These are phyloP conservation scores for Cercis canadensis DNA, from an alignment of 306 rosid genomes.

Conservation along the genomic window DNA sequence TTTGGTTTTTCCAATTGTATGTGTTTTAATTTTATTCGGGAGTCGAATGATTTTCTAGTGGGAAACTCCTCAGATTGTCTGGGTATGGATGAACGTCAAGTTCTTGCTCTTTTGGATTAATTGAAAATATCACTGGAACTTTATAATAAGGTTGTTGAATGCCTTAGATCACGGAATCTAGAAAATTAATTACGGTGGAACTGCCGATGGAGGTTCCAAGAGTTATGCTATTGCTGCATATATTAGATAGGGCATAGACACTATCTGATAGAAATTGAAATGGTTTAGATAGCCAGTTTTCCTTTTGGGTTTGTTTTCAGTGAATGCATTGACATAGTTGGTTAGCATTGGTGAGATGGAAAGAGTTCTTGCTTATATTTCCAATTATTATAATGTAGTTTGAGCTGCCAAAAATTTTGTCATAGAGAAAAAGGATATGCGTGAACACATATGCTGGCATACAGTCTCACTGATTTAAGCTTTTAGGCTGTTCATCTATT, in stretches of 20 bases:
- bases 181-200: slow-evolving; percentile 25
- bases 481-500: background rate
- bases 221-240: background rate
- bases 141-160: slow-evolving; percentile 23
- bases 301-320: slow-evolving; percentile 6
- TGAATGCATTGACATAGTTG: background rate
- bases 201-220: background rate
- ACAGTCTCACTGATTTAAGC: slow-evolving; percentile 12
- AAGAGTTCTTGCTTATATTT: too few species aligned
- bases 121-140: slow-evolving; percentile 16
- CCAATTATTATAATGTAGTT: too few species aligned
- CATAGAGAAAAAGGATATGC: background rate
- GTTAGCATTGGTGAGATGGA: background rate
- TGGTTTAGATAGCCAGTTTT: slow-evolving; percentile 11
- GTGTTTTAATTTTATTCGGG: slow-evolving; percentile 5
- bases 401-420: too few species aligned
- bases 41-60: background rate
- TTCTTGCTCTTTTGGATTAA: slow-evolving; percentile 3
- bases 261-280: background rate
- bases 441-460: too few species aligned
- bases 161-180: slow-evolving; percentile 16
- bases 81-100: slow-evolving; percentile 9
- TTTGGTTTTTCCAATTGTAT: slow-evolving; percentile 30
- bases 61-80: background rate
- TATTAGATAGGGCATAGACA: background rate